Base-by-base conservation (phyloP, 1,139 yeast species). In the Candida anutae region DNA sequence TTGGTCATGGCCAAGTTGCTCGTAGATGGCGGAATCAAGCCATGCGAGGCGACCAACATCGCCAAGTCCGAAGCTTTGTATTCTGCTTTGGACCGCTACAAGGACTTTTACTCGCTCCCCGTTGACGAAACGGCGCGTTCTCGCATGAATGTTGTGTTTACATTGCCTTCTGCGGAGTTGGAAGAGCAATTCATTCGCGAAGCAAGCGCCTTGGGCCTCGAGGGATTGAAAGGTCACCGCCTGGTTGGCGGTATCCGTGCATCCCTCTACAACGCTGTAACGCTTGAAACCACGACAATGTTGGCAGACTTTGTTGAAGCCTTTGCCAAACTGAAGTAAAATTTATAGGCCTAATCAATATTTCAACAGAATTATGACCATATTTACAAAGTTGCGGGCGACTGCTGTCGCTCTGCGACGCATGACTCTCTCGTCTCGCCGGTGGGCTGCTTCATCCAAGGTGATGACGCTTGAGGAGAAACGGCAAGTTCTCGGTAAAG, bases 161-260 rank as follows among this genome's bases (percentile, higher is more conserved):
- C 84, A 16, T 57, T 85, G 28, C 71, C 74, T 21, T 73, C 65
- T 21, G 64, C 58, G 6, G 82, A 73, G 2, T 53, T 74, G 32
- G 95, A 87, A 46, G 67, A 68, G 3, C 60, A 68, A 38, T 88
- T 88, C 56, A 49, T 88, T 36, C 60, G 72, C 36, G 75, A 67
- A 28, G 82, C 85, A 3, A 70, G 58, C 24, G 63, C 50, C 22
- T 63, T 61, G 13, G 48, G 55, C 1, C 63, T 88, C 38, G 60
- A 74, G 10, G 97, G 96, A 4, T 67, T 90, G 45, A 85, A 88
- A 59, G 98, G 98, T 16, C 97, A 90, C 53, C 74, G 98, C 53
- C 83, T 95, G 6, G 97, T 90, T 26, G 97, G 97, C 26, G 98
- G 98, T 22, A 81, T 88, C 60, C 79, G 98, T 56, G 90, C 94